A percentile compares a stretch with the other conserved stretches of the same genome.
Evolutionary conservation across 768 basidiomycete species (phyloP).

Genomic region (Lactarius quietus): DNA sequence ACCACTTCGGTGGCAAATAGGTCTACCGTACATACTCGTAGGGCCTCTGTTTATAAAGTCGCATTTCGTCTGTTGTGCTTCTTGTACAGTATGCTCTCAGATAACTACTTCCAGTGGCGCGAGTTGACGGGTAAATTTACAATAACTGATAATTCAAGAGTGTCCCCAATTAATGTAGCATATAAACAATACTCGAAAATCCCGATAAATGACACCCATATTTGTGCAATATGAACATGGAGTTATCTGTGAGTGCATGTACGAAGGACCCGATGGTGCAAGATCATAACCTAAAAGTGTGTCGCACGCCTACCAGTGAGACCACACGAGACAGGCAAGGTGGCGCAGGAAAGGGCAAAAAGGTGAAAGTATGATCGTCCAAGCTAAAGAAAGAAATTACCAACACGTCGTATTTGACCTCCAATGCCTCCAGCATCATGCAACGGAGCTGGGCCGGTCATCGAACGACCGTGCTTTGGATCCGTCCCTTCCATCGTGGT

Average conservation of each 20-base stretch:
- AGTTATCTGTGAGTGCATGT: conserved; percentile 4
- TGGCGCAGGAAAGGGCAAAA: background rate
- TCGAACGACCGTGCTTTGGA: conserved; percentile 16
- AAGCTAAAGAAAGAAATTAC: background rate
- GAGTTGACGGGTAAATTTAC: background rate
- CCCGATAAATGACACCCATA: background rate
- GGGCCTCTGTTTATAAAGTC: background rate
- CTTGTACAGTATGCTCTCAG: background rate
- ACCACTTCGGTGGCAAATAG: background rate
- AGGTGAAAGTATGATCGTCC: background rate
- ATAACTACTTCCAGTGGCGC: background rate
- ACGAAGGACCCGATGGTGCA: background rate
- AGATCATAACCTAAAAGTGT: background rate
- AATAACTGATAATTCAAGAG: conserved; percentile 31
- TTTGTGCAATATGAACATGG: background rate
- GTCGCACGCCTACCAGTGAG: conserved; percentile 7
- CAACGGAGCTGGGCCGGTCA: conserved; percentile 33
- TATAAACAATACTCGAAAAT: background rate
- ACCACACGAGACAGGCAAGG: background rate
- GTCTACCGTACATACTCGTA: background rate
- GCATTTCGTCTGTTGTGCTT: background rate
- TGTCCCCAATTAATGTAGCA: conserved; percentile 25
- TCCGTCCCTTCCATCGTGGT: conserved; percentile 1
- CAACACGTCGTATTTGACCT: background rate
- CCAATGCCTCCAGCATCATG: conserved; percentile 21